Percentiles rank a stretch among this genome's conserved stretches.
Evolutionary conservation across 495 filamentous ascomycete species (phyloP).

Genomic region (Aspergillus sclerotioniger): DNA sequence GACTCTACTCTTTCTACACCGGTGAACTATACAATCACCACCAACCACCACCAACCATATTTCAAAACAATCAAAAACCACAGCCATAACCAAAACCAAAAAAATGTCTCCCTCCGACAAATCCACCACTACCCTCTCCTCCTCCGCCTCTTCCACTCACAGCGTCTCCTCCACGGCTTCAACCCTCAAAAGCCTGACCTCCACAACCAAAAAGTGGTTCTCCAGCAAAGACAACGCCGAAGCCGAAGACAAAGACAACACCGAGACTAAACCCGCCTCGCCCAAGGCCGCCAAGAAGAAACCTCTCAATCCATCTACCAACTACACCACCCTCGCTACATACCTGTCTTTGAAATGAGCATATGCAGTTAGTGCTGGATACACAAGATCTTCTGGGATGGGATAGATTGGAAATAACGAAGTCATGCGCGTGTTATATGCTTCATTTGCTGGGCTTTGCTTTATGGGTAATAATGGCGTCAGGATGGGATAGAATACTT

Average conservation of each 20-base stretch:
- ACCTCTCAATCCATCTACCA: slow-evolving; percentile 15
- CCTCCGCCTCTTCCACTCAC: slow-evolving; percentile 25
- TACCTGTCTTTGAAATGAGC: slow-evolving; percentile 27
- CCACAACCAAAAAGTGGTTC: slow-evolving; percentile 29
- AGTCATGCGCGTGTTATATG: not conserved
- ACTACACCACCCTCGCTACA: slow-evolving; percentile 24
- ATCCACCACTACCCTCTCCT: slow-evolving; percentile 6
- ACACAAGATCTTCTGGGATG: not conserved
- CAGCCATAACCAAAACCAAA: not conserved
- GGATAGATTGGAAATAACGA: not conserved
- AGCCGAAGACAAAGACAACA: slow-evolving; percentile 7
- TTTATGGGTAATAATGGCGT: not conserved
- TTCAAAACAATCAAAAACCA: too few species aligned
- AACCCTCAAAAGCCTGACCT: slow-evolving; percentile 25
- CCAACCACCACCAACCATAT: not conserved
- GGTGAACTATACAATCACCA: not conserved
- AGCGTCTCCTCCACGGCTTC: slow-evolving; percentile 29
- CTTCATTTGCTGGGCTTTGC: not conserved
- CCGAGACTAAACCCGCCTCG: not conserved
- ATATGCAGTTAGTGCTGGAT: not conserved
- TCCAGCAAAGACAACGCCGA: slow-evolving; percentile 16
- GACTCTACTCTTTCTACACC: not conserved
- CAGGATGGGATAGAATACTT: not conserved
- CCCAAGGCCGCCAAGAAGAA: slow-evolving; percentile 4
- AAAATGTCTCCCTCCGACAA: slow-evolving; percentile 12